Evolutionary conservation across 2,329 filamentous ascomycete genomes (phyloP).

Genomic region (Neonectria faginata): DNA sequence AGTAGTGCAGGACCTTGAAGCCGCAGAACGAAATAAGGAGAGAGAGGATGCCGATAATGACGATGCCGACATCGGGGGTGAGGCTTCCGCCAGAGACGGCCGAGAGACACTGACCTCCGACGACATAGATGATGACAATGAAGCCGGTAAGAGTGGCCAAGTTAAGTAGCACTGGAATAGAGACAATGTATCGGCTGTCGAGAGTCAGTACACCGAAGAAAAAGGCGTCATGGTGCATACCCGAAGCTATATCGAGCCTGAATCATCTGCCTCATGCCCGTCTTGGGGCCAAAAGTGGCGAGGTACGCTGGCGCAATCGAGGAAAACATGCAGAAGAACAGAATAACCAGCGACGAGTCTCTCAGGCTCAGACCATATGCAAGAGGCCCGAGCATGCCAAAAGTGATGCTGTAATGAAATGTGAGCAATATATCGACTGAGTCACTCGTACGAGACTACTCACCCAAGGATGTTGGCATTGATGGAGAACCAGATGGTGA

Average conservation of each 20-base stretch:
- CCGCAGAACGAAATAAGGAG: conserved; percentile 73
- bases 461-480: conserved; percentile 61
- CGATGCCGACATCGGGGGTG: conserved; percentile 67
- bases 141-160: conserved; percentile 73
- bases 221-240: conserved; percentile 43
- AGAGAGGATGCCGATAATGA: conserved; percentile 68
- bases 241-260: conserved; percentile 73
- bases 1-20: conserved; percentile 67
- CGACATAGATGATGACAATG: conserved; percentile 69
- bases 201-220: conserved; percentile 6
- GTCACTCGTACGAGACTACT: conserved; percentile 30
- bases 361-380: conserved; percentile 66
- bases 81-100: conserved; percentile 63
- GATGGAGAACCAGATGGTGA: conserved; percentile 62
- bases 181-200: conserved; percentile 65
- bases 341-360: conserved; percentile 68
- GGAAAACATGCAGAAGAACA: conserved; percentile 71
- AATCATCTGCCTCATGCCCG: conserved; percentile 74
- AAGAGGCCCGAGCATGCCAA: conserved; percentile 71
- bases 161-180: conserved; percentile 71
- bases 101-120: conserved; percentile 69
- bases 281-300: conserved; percentile 69
- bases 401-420: conserved; percentile 61
- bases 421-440: conserved; percentile 13
- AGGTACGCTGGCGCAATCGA: conserved; percentile 67